A percentile compares a stretch with the other conserved stretches of the same genome.
phyloP scores from a whole-genome alignment of 768 basidiomycete species.

The Sistotremastrum niveocremeum region DNA sequence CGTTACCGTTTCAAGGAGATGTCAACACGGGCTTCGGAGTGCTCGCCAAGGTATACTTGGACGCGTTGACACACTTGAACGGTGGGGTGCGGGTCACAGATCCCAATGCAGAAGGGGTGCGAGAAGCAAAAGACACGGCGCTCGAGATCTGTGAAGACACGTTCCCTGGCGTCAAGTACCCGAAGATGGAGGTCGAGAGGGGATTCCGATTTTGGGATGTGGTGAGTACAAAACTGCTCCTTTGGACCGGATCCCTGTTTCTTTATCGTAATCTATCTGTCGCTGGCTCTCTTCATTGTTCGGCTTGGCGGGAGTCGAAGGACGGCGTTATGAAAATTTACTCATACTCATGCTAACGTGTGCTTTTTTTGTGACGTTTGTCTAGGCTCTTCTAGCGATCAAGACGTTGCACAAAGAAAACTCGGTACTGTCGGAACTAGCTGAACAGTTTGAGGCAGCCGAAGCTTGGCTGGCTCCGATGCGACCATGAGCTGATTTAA shows the following conservation, averaged over 20 bases:
- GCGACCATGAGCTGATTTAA: conserved; percentile 45
- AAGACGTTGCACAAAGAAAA: conserved; percentile 76
- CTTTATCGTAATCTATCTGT: conserved; percentile 4
- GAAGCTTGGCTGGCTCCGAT: conserved; percentile 90
- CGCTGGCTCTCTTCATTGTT: conserved; percentile 2
- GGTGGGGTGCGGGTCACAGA: conserved; percentile 65
- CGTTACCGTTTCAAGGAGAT: conserved; percentile 88
- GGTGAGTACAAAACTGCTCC: conserved; percentile 36
- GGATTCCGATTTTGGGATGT: conserved; percentile 99
- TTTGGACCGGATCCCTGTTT: not conserved
- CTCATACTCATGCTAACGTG: not conserved
- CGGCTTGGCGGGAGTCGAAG: conserved; percentile 2
- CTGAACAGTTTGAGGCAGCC: conserved; percentile 92
- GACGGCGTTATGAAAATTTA: conserved; percentile 1
- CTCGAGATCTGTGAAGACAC: conserved; percentile 88
- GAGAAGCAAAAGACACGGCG: conserved; percentile 73
- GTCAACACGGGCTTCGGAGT: conserved; percentile 98
- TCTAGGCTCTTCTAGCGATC: conserved; percentile 76
- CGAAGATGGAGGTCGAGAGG: conserved; percentile 81
- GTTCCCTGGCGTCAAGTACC: conserved; percentile 82
- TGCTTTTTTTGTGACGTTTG: conserved; percentile 8
- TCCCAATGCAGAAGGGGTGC: conserved; percentile 65
- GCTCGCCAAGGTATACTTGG: conserved; percentile 91
- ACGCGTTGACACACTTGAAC: conserved; percentile 82
- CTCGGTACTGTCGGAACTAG: conserved; percentile 71